A percentile compares a stretch with the other conserved stretches of the same genome.
Conservation (phyloP, 2,329 filamentous ascomycete genomes). For the Cadophora malorum region DNA sequence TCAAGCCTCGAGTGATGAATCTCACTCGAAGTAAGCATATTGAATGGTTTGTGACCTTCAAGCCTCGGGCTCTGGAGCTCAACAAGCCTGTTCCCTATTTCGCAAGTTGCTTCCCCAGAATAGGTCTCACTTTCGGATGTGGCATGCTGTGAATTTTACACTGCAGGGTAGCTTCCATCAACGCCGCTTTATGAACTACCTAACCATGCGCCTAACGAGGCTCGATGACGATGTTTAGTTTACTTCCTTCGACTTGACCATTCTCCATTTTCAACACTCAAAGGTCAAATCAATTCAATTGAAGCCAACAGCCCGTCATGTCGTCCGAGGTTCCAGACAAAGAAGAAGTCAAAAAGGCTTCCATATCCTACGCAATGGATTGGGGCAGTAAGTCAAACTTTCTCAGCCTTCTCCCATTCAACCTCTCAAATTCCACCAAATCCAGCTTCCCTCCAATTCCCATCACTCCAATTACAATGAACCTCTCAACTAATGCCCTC, state of each 20-base stretch:
- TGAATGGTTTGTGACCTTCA: neutral
- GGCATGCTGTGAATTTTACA: no score
- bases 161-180: neutral
- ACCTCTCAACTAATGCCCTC: slow-evolving; percentile 1
- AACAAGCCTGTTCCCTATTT: no score
- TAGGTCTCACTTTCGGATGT: no score
- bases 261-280: neutral
- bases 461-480: neutral
- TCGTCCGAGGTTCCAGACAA: slow-evolving; percentile 34
- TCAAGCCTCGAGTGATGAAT: neutral
- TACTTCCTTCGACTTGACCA: neutral
- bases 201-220: neutral
- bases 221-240: slow-evolving; percentile 12
- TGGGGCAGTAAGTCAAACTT: slow-evolving; percentile 56
- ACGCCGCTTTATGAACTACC: neutral
- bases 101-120: no score
- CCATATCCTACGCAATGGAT: slow-evolving; percentile 53
- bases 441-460: neutral
- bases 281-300: neutral
- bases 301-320: slow-evolving; percentile 30
- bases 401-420: slow-evolving; percentile 13
- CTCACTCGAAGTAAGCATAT: neutral
- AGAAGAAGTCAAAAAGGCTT: slow-evolving; percentile 47
- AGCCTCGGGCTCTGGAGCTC: no score
- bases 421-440: neutral